Evolutionary conservation across 164 flowering plant genomes (phyloP).

Genomic region (Berberis thunbergii): DNA sequence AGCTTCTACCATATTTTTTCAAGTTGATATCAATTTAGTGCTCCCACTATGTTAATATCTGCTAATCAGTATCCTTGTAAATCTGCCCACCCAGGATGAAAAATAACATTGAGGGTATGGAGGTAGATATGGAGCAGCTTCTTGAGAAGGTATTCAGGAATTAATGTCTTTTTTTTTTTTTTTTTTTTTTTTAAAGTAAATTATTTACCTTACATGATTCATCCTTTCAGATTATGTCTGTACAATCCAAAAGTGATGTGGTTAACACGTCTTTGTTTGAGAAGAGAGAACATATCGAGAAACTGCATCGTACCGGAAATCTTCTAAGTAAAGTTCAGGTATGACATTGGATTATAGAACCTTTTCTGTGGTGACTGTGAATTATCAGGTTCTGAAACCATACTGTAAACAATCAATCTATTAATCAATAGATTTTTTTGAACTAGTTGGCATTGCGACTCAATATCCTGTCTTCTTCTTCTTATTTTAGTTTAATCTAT

Average conservation of each 20-base stretch:
- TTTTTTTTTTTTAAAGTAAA: background rate
- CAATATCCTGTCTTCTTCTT: no score
- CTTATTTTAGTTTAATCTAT: no score
- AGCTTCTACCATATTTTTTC: no score
- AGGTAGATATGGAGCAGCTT: constrained; percentile 90
- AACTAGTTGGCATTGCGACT: no score
- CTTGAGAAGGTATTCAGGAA: constrained; percentile 60
- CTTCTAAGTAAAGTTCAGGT: constrained; percentile 99
- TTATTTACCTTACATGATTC: constrained; percentile 1
- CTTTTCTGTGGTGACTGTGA: background rate
- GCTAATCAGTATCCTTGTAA: background rate
- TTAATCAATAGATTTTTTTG: no score
- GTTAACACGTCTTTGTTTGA: constrained; percentile 89
- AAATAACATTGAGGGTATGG: constrained; percentile 94
- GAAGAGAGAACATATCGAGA: constrained; percentile 95
- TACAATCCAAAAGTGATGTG: constrained; percentile 92
- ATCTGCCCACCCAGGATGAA: constrained; percentile 62
- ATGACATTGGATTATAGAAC: constrained; percentile 8
- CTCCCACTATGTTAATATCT: no score
- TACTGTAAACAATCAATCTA: background rate
- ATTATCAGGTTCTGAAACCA: no score
- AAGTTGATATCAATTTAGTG: no score
- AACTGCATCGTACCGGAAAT: constrained; percentile 86
- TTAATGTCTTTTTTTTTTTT: background rate
- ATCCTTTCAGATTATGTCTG: constrained; percentile 73